Base-by-base conservation (phyloP, 306 rosid genomes). In the Quercus parvula region DNA sequence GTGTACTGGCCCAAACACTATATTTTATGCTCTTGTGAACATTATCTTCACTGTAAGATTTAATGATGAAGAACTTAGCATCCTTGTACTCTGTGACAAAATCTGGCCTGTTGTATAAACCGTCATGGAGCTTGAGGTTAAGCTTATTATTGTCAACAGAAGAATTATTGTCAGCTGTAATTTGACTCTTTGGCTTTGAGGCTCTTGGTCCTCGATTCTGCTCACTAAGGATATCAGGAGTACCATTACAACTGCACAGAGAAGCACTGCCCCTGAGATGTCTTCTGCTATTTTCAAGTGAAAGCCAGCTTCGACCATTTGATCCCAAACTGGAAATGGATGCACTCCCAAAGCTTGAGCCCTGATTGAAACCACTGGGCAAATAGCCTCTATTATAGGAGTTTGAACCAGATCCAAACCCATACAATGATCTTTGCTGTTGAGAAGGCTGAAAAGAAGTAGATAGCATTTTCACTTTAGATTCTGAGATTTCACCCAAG, bases 1-100 rank as follows among this genome's bases (percentile, higher is more conserved):
- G 95, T 54, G 97, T 92, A 77, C 97, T 92, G 67, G 97, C 97
- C 97, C 97, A 92, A 79, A 92, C 91, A 74, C 94, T 94, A 55
- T 92, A 92, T 74, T 92, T 92, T 81, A 92, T 92, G 74, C 97
- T 92, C 89, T 92, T 92, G 89, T 92, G 97, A 64, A 92, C 93
- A 82, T 92, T 92, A 79, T 92, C 97, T 84, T 92, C 97, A 58
- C 97, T 92, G 78, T 92, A 92, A 52, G 97, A 92, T 85, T 92
- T 92, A 78, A 92, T 92, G 74, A 92, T 89, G 86, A 89, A 90
- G 85, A 89, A 90, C 75, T 86, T 92, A 68, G 94, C 95, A 71
- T 89, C 95, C 71, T 82, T 81, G 85, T 85, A 92, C 66, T 90
- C 97, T 2, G 93, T 89, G 35, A 82, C 62, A 86, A 92, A 92